Evolutionary conservation across 139 green algal species (phyloP).

Genomic region (Zygnema circumcarinatum): DNA sequence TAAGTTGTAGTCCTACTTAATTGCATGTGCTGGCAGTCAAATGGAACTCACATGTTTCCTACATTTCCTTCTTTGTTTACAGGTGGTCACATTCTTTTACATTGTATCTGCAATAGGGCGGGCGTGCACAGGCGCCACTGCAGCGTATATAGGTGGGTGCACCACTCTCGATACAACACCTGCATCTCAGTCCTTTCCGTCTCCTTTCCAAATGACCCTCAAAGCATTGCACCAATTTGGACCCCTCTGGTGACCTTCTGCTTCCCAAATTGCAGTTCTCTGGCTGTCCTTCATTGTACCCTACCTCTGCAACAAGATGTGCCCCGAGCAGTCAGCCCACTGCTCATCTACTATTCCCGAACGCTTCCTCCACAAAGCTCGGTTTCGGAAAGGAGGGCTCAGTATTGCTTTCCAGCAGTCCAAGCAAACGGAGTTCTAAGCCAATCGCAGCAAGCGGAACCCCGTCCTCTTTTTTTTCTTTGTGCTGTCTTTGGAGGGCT

Average conservation of each 20-base stretch:
- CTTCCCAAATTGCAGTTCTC: not conserved
- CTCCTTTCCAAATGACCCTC: not conserved
- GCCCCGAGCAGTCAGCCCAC: not conserved
- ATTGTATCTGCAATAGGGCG: not conserved
- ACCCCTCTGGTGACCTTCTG: not conserved
- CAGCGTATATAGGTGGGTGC: constrained; percentile 5
- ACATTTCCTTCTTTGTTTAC: not conserved
- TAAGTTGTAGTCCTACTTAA: not conserved
- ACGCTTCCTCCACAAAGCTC: not conserved
- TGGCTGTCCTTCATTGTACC: not conserved
- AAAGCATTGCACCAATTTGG: not conserved
- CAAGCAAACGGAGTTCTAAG: no score
- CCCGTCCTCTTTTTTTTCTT: no score
- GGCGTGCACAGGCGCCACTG: not conserved
- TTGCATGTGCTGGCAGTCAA: not conserved
- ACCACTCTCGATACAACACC: not conserved
- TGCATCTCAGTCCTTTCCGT: not conserved
- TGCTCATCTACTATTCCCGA: not conserved
- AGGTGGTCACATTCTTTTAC: constrained; percentile 26
- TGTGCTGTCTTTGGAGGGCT: no score
- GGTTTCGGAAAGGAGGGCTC: not conserved
- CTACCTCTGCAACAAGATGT: not conserved
- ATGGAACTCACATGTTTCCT: not conserved
- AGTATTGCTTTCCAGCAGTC: no score
- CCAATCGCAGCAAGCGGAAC: no score